A percentile compares a stretch with the other conserved stretches of the same genome.
Evolutionary conservation across 2,329 filamentous ascomycete genomes (phyloP).

Genomic region (Diaporthe ampelina): DNA sequence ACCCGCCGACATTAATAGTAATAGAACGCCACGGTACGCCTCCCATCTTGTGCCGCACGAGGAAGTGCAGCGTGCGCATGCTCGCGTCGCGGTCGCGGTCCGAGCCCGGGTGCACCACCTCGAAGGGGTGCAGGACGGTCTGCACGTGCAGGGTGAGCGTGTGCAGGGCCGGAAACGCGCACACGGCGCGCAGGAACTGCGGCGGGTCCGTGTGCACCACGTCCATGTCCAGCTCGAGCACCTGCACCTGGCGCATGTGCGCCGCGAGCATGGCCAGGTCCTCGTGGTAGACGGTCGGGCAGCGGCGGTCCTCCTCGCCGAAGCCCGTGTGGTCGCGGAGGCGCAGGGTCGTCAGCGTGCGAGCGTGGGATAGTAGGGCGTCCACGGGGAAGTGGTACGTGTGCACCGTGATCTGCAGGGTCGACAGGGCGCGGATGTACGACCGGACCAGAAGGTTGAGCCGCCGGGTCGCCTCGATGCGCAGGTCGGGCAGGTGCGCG

Average conservation of each 20-base stretch:
- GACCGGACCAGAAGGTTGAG: constrained; percentile 56
- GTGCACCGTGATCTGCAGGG: constrained; percentile 59
- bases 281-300: constrained; percentile 56
- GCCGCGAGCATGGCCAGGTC: constrained; percentile 53
- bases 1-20: constrained; percentile 63
- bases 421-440: constrained; percentile 54
- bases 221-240: constrained; percentile 64
- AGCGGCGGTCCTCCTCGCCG: constrained; percentile 56
- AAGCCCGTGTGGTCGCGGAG: constrained; percentile 63
- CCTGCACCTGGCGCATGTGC: constrained; percentile 51
- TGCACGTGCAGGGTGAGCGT: constrained; percentile 61
- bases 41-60: constrained; percentile 49
- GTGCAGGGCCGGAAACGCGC: constrained; percentile 55
- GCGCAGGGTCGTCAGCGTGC: constrained; percentile 54
- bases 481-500: constrained; percentile 54
- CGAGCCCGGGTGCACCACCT: constrained; percentile 45
- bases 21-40: constrained; percentile 54
- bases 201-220: constrained; percentile 51
- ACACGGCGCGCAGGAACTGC: constrained; percentile 55
- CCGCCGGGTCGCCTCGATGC: constrained; percentile 55
- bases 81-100: constrained; percentile 57
- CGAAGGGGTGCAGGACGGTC: constrained; percentile 55
- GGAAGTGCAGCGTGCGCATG: constrained; percentile 50
- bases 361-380: constrained; percentile 55
- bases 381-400: constrained; percentile 56